These are phyloP conservation scores for Claviceps pazoutovae DNA, from an alignment of 2,329 filamentous ascomycete genomes.

Conservation along the genomic window DNA sequence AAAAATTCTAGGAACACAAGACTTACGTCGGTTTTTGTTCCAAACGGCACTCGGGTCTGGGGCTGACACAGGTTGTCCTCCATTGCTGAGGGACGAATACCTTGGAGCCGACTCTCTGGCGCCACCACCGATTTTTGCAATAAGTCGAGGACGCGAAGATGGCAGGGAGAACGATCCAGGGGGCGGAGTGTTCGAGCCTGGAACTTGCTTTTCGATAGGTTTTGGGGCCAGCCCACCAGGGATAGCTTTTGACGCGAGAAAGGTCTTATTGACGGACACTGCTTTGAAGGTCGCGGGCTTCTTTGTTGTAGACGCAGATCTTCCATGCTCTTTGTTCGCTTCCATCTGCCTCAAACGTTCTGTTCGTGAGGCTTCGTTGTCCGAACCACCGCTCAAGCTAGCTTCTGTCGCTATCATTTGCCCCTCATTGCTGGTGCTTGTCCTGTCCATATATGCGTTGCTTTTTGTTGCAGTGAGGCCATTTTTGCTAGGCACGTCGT, in stretches of 20 bases:
- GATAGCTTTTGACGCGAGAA: slow-evolving; percentile 56
- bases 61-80: slow-evolving; percentile 43
- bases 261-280: slow-evolving; percentile 74
- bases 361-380: slow-evolving; percentile 56
- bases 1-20: neutral
- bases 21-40: slow-evolving; percentile 78
- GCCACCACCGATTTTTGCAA: slow-evolving; percentile 58
- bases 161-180: slow-evolving; percentile 32
- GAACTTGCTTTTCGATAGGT: slow-evolving; percentile 33
- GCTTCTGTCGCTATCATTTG: slow-evolving; percentile 48
- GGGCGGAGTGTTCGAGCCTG: slow-evolving; percentile 32
- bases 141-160: slow-evolving; percentile 53
- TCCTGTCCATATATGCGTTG: slow-evolving; percentile 43
- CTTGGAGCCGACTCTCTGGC: slow-evolving; percentile 37
- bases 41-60: slow-evolving; percentile 66
- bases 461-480: slow-evolving; percentile 25
- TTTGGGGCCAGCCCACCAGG: slow-evolving; percentile 32
- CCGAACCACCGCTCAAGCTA: slow-evolving; percentile 61
- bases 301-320: slow-evolving; percentile 48
- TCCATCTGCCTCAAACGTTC: slow-evolving; percentile 41
- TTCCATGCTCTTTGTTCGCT: slow-evolving; percentile 44
- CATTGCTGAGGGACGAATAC: slow-evolving; percentile 32
- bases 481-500: slow-evolving; percentile 33
- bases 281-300: slow-evolving; percentile 72
- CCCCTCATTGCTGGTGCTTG: slow-evolving; percentile 43